These are phyloP conservation scores for Leccinum broughii DNA, from an alignment of 768 basidiomycete genomes.

Conservation along the genomic window DNA sequence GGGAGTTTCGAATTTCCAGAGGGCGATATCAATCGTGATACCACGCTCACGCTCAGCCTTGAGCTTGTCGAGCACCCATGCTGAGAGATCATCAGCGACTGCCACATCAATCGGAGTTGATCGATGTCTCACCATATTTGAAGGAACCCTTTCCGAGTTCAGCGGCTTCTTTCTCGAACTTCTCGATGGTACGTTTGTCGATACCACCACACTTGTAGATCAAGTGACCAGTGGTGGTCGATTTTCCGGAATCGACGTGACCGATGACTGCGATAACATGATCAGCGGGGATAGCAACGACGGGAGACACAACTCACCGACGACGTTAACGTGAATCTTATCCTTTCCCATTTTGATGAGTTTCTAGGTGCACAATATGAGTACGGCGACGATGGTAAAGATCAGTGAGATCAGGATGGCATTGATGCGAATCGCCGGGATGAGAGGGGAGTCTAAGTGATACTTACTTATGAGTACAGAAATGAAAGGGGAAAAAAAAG, in stretches of 20 bases:
- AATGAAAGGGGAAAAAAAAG: constrained; percentile 35
- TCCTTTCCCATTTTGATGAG: constrained; percentile 91
- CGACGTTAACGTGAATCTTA: constrained; percentile 96
- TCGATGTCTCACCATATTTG: constrained; percentile 77
- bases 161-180: constrained; percentile 99
- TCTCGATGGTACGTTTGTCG: constrained; percentile 99
- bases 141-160: constrained; percentile 99
- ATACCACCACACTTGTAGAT: constrained; percentile 99
- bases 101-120: constrained; percentile 15
- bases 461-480: constrained; percentile 48
- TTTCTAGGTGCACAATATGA: constrained; percentile 40
- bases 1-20: constrained; percentile 99
- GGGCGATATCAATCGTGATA: constrained; percentile 99
- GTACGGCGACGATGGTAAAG: constrained; percentile 20
- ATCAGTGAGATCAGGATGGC: constrained; percentile 22
- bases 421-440: constrained; percentile 26
- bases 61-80: constrained; percentile 99
- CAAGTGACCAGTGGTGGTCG: constrained; percentile 99
- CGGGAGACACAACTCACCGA: constrained; percentile 59
- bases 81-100: constrained; percentile 45
- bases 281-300: constrained; percentile 21
- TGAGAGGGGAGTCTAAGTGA: constrained; percentile 5
- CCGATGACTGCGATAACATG: constrained; percentile 75
- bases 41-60: constrained; percentile 99
- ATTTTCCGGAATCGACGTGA: constrained; percentile 99